A percentile compares a stretch with the other conserved stretches of the same genome.
Evolutionary conservation across 2,329 filamentous ascomycete genomes (phyloP).

Genomic region (Setomelanomma holmii): DNA sequence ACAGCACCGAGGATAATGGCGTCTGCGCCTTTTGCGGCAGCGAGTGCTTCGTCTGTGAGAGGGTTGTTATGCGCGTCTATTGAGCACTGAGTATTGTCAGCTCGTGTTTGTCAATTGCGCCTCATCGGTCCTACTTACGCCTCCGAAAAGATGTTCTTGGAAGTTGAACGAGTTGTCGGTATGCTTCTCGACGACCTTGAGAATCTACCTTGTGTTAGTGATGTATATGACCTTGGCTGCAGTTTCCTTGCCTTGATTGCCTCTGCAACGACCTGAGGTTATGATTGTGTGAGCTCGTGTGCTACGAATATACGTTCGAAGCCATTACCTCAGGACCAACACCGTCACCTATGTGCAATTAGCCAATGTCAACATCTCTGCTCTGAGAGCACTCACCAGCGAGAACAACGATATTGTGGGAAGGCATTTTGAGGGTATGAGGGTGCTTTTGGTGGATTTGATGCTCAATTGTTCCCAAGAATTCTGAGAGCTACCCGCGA

Average conservation of each 20-base stretch:
- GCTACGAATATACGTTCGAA: background rate
- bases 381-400: constrained; percentile 38
- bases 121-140: constrained; percentile 68
- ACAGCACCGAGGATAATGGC: constrained; percentile 93
- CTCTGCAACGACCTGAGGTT: constrained; percentile 75
- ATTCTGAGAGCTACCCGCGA: constrained; percentile 6
- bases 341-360: constrained; percentile 46
- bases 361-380: constrained; percentile 6
- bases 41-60: constrained; percentile 82
- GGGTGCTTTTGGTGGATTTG: background rate
- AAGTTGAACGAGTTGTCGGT: constrained; percentile 84
- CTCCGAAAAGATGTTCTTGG: constrained; percentile 87
- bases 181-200: constrained; percentile 79
- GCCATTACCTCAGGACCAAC: constrained; percentile 50
- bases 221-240: constrained; percentile 67
- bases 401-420: constrained; percentile 52
- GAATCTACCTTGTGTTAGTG: constrained; percentile 63
- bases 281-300: constrained; percentile 24
- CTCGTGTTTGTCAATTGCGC: background rate
- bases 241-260: constrained; percentile 62
- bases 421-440: constrained; percentile 39
- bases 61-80: constrained; percentile 82
- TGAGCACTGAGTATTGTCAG: constrained; percentile 68
- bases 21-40: constrained; percentile 82
- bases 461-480: background rate